Evolutionary conservation across 768 basidiomycete species (phyloP).

Genomic region (Hypsizygus marmoreus): DNA sequence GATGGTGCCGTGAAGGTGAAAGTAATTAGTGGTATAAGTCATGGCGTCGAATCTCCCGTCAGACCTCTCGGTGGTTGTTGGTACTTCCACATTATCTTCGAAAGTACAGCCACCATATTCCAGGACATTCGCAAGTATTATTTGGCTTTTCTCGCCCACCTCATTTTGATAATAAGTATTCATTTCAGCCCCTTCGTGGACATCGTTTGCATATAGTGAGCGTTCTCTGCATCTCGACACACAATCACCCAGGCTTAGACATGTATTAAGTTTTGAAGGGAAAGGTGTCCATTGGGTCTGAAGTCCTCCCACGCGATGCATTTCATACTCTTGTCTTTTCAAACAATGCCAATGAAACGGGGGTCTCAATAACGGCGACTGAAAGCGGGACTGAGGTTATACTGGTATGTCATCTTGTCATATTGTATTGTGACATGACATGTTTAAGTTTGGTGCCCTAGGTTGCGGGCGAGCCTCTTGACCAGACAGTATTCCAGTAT

Average conservation of each 20-base stretch:
- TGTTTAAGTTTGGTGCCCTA: conserved; percentile 22
- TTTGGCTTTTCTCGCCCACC: not conserved
- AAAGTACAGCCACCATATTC: conserved; percentile 65
- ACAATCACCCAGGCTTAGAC: too few relatives aligned
- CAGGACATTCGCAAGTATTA: conserved; percentile 73
- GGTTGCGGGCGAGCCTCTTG: conserved; percentile 86
- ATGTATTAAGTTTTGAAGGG: conserved; percentile 46
- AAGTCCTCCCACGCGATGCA: conserved; percentile 44
- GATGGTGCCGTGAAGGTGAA: conserved; percentile 72
- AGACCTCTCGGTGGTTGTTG: conserved; percentile 91
- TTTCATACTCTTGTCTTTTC: conserved; percentile 90
- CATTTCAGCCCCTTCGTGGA: conserved; percentile 78
- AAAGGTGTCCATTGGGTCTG: conserved; percentile 55
- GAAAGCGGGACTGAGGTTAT: conserved; percentile 73
- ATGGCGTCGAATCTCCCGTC: conserved; percentile 87
- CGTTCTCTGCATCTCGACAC: too few relatives aligned
- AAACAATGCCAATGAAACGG: conserved; percentile 54
- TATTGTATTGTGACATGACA: conserved; percentile 8
- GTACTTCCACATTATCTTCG: conserved; percentile 82
- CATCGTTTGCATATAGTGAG: conserved; percentile 82
- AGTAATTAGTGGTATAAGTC: conserved; percentile 88
- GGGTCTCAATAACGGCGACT: conserved; percentile 62
- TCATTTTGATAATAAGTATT: conserved; percentile 4
- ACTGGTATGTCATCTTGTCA: conserved; percentile 47
- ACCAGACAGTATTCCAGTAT: conserved; percentile 86